Base-by-base conservation (phyloP, 2,329 filamentous ascomycete species). In the Nemania serpens region DNA sequence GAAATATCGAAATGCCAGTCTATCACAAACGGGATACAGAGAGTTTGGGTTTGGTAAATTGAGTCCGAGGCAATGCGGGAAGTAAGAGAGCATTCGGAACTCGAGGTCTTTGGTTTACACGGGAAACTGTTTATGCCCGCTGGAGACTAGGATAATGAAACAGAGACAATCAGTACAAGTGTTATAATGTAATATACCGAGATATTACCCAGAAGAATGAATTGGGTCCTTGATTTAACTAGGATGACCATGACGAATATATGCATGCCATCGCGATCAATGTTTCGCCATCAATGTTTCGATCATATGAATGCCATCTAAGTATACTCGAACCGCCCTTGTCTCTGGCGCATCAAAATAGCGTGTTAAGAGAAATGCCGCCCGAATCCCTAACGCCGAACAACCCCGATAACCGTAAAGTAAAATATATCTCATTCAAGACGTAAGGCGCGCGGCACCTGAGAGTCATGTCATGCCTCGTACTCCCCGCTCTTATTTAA, bases 361-460 rank as follows among this genome's bases (percentile, higher is more conserved):
- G 43, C 18, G 13, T 29, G 6, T 42, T 29, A 29, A 20, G 17
- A 36, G n/a, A 47, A 36, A 41, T 43, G 41, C 10, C 41, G 25
- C 37, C 18, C 2, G 42, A 42, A 13, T 42, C 36, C 45, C 17
- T 18, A 56, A 60, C 60, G 57, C 60, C 57, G 20, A 56, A 57
- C 52, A 46, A 63, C 9, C 56, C 43, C 18, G 53, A 37, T 46
- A 37, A n/a, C 39, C n/a, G 15, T 34, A 54, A 45, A 2, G 10
- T 9, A 33, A 48, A 49, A 15, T 22, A 7, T 25, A 56, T 42
- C 43, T 42, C 42, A 50, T 43, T 29, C 17, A 5, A 9, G 7
- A 17, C 37, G 4, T 4, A 39, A 34, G 22, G 25, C 12, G 17
- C 55, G 36, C 25, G 34, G 41, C 5, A 25, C 11, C 6, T n/a